phyloP scores from a whole-genome alignment of 2,329 filamentous ascomycete genomes.

The Torrubiella hemipterigena region DNA sequence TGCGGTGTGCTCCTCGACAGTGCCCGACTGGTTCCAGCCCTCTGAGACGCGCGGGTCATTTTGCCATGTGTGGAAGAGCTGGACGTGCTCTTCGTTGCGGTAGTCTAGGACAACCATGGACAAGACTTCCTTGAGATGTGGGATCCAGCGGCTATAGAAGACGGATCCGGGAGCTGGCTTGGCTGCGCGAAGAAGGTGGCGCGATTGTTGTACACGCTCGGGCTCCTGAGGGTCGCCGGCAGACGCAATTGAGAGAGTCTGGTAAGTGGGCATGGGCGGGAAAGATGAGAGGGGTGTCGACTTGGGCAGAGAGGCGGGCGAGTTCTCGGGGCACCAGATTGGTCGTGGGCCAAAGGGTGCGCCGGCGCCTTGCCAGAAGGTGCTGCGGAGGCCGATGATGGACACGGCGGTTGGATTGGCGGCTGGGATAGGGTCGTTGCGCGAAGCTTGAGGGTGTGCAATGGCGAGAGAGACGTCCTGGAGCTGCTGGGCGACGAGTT shows the following conservation, averaged over 20 bases:
- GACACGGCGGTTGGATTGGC: conserved; percentile 17
- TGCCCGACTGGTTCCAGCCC: conserved; percentile 71
- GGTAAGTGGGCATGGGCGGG: conserved; percentile 35
- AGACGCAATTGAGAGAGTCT: conserved; percentile 26
- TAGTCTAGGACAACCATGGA: conserved; percentile 66
- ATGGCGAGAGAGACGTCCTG: conserved; percentile 35
- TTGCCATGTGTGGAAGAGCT: conserved; percentile 68
- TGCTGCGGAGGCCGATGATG: conserved; percentile 34
- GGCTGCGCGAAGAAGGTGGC: conserved; percentile 58
- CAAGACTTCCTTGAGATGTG: conserved; percentile 64
- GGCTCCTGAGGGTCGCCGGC: conserved; percentile 29
- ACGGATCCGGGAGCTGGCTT: conserved; percentile 61
- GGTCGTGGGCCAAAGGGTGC: conserved; percentile 55
- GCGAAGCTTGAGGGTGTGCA: conserved; percentile 29
- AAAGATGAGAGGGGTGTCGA: conserved; percentile 28
- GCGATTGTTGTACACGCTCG: conserved; percentile 36
- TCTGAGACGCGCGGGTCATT: conserved; percentile 72
- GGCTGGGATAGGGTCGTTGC: conserved; percentile 14
- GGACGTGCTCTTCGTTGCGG: conserved; percentile 48
- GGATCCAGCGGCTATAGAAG: conserved; percentile 69
- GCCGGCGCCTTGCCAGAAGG: conserved; percentile 61
- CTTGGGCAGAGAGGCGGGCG: conserved; percentile 20
- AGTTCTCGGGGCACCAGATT: conserved; percentile 43
- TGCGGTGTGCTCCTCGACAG: conserved; percentile 59
- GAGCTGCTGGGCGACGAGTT: conserved; percentile 25